Percentiles rank a stretch among this genome's conserved stretches.
These are phyloP conservation scores for Neonectria coccinea DNA, from an alignment of 2,329 filamentous ascomycete genomes.

Conservation along the genomic window DNA sequence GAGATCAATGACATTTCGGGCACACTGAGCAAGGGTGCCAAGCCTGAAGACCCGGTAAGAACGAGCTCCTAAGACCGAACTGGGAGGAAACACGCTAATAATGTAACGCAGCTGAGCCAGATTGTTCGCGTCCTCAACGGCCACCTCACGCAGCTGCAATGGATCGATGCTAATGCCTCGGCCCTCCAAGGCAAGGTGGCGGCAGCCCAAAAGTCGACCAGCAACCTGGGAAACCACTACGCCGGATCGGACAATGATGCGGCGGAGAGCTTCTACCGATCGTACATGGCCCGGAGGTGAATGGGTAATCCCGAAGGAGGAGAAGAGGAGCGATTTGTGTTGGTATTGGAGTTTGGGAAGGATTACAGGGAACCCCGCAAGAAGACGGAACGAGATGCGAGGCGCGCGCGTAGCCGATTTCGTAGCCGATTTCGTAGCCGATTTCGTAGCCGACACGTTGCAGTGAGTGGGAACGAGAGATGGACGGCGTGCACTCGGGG, in stretches of 20 bases:
- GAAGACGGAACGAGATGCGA: constrained; percentile 23
- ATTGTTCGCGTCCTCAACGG: constrained; percentile 96
- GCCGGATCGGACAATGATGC: constrained; percentile 75
- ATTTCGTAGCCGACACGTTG: constrained; percentile 12
- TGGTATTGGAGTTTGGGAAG: constrained; percentile 44
- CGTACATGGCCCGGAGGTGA: constrained; percentile 81
- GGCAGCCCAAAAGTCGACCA: constrained; percentile 83
- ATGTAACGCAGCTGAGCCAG: constrained; percentile 77
- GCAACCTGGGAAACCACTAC: constrained; percentile 68
- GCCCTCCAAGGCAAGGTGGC: constrained; percentile 85
- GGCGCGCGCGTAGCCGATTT: constrained; percentile 6
- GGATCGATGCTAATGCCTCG: constrained; percentile 88
- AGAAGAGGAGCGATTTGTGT: constrained; percentile 30
- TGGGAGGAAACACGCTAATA: constrained; percentile 42
- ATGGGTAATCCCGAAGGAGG: constrained; percentile 1
- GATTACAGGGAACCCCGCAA: constrained; percentile 33
- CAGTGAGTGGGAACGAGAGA: constrained; percentile 26
- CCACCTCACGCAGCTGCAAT: constrained; percentile 90
- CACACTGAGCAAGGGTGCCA: constrained; percentile 87
- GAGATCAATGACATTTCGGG: constrained; percentile 96
- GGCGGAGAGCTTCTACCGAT: constrained; percentile 90
- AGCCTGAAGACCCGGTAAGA: constrained; percentile 87
- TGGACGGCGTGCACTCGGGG: constrained; percentile 30
- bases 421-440: neutral
- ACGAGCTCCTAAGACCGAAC: constrained; percentile 3